phyloP scores from a whole-genome alignment of 176 grass and related monocot species.

The Triticum turgidum region DNA sequence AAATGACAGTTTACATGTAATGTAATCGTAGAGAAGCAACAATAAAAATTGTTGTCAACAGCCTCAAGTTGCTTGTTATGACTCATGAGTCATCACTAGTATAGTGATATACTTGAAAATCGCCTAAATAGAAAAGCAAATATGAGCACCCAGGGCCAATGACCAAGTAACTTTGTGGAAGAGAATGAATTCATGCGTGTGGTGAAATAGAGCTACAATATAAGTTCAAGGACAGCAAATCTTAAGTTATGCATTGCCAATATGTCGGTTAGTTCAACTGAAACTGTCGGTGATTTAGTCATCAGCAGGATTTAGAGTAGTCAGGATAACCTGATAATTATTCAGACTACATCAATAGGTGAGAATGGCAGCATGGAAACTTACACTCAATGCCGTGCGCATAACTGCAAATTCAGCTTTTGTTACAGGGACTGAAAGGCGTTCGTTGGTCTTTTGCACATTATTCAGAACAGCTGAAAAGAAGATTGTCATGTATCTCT shows the following conservation, averaged over 20 bases:
- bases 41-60: neutral
- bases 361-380: slow-evolving; percentile 29
- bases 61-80: neutral
- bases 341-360: neutral
- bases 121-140: neutral
- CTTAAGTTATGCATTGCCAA: neutral
- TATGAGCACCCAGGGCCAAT: neutral
- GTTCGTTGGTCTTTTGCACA: slow-evolving; percentile 63
- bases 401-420: slow-evolving; percentile 92
- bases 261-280: neutral
- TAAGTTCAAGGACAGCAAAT: neutral
- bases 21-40: neutral
- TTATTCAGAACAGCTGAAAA: slow-evolving; percentile 73
- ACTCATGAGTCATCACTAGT: neutral
- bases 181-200: neutral
- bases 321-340: neutral
- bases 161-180: neutral
- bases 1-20: neutral
- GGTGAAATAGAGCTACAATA: neutral
- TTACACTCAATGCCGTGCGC: slow-evolving; percentile 84
- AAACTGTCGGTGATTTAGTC: neutral
- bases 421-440: slow-evolving; percentile 66
- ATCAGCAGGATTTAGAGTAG: neutral
- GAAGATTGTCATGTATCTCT: slow-evolving; percentile 15
- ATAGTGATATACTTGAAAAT: neutral